phyloP scores from a whole-genome alignment of 345 rosid species.

The Jatropha curcas region DNA sequence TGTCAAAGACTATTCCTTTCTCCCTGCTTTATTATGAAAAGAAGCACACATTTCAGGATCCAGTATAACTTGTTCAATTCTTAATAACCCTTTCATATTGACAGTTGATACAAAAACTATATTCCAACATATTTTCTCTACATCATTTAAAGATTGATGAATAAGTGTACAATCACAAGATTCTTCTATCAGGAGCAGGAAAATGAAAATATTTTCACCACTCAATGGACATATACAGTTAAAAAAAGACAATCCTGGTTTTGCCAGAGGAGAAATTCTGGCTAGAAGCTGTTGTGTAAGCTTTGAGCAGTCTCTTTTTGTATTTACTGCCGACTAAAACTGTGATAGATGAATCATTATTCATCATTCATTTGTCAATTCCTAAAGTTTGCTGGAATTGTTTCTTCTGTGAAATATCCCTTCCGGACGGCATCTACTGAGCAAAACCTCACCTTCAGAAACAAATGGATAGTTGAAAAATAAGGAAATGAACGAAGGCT shows the following conservation, averaged over 20 bases:
- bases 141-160: no score
- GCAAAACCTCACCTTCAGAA: conserved; percentile 76
- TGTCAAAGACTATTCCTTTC: no score
- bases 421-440: conserved; percentile 57
- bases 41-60: no score
- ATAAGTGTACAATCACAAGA: neutral
- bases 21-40: no score
- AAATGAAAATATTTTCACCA: neutral
- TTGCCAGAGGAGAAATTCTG: neutral
- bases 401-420: conserved; percentile 81
- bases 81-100: no score
- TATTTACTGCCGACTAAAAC: neutral
- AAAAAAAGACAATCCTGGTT: neutral
- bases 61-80: no score
- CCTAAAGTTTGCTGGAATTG: conserved; percentile 56
- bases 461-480: conserved; percentile 9
- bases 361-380: conserved; percentile 17
- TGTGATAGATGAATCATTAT: neutral
- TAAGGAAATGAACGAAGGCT: neutral
- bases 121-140: no score
- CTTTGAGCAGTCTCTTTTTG: neutral
- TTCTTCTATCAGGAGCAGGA: neutral
- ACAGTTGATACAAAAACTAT: no score
- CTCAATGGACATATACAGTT: neutral
- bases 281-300: neutral